Evolutionary conservation across 1,139 yeast species (phyloP), one percentile per base, ranked within the genome.

Genomic region (Entelexis paramagnoliae): DNA sequence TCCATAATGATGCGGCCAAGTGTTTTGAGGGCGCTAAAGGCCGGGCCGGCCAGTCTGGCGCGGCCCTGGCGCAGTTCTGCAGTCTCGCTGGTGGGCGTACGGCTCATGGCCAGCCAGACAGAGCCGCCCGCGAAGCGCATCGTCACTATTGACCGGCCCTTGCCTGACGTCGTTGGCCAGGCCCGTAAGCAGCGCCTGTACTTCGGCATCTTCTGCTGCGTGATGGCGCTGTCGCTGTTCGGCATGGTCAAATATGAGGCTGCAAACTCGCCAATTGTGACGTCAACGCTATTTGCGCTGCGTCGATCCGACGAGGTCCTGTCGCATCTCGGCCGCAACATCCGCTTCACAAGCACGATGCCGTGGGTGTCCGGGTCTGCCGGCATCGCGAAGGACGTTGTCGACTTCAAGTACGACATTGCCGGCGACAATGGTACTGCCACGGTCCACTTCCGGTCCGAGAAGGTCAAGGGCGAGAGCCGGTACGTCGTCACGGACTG

Each of bases 301-400:
- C 78, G 97, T 63, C 75, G 96, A 63, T 82, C 93, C 2, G 72
- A 75, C n/a, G 60, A 70, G 46, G 91, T 88, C n/a, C 72, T 77
- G 45, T 77, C 75, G 19, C 65, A 71, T 3, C 70, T 91, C 46
- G 98, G 98, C 16, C 77, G 76, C 47, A 81, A 83, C 59, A 84
- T 91, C 58, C 79, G 80, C 41, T 87, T 83, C 64, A 73, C 75
- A 30, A 72, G 76, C 48, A 67, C 83, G 45, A 78, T 83, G 72
- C 97, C 98, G 4, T 91, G 96, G 96, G 81, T 91, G 54, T 71
- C 76, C 52, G 98, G 98, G 8, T 77, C 80, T 46, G 72, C 91
- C 59, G 87, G 89, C 61, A 86, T 93, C 35, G 86, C 86, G 56
- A 76, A 79, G 53, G 96, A 96, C 17, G 72, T 76, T 22, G 83